Percentiles rank a stretch among this genome's conserved stretches.
Evolutionary conservation across 2,329 filamentous ascomycete species (phyloP).

Genomic region (Cercospora brassicicola): DNA sequence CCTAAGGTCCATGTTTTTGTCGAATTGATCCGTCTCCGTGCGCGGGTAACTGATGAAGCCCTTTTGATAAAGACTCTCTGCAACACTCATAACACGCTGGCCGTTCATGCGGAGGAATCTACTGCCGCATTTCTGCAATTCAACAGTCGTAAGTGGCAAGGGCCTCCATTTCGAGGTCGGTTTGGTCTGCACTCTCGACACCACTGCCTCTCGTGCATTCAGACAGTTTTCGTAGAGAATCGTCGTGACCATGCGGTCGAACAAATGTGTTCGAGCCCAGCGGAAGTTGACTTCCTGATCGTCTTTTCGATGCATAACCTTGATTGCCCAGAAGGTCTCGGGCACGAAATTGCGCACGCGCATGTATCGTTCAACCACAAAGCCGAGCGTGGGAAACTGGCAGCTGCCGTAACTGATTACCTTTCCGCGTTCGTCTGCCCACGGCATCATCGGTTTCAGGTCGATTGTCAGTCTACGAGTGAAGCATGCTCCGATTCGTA

Average conservation of each 20-base stretch:
- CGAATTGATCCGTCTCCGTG: conserved; percentile 95
- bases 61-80: conserved; percentile 85
- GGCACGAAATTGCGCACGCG: conserved; percentile 91
- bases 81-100: conserved; percentile 81
- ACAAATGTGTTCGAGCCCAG: conserved; percentile 80
- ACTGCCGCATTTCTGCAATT: conserved; percentile 93
- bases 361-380: conserved; percentile 95
- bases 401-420: conserved; percentile 61
- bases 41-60: conserved; percentile 97
- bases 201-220: conserved; percentile 70
- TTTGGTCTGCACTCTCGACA: conserved; percentile 84
- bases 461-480: conserved; percentile 82
- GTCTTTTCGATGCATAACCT: conserved; percentile 74
- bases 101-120: conserved; percentile 86
- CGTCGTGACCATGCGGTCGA: conserved; percentile 78
- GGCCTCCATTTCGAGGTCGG: conserved; percentile 94
- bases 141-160: conserved; percentile 88
- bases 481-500: conserved; percentile 89
- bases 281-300: conserved; percentile 77
- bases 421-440: conserved; percentile 70
- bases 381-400: conserved; percentile 94
- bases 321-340: conserved; percentile 91
- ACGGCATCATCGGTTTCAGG: conserved; percentile 67
- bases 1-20: conserved; percentile 80
- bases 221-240: conserved; percentile 87